phyloP scores from a whole-genome alignment of 2,329 filamentous ascomycete species.

The Fulvia fulva region DNA sequence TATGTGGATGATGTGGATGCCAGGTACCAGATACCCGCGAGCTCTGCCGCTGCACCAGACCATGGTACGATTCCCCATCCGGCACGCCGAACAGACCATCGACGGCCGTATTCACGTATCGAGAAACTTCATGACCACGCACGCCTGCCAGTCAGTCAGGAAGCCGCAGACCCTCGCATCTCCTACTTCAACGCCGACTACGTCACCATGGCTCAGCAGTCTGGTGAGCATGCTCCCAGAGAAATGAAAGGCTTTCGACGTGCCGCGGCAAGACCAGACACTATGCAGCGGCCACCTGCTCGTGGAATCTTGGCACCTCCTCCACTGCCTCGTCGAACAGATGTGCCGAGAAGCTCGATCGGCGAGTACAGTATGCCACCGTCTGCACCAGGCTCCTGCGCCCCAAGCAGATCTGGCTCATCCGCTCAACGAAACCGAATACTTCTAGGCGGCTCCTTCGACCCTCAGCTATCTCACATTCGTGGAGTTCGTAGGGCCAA shows the following conservation, averaged over 20 bases:
- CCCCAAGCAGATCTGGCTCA: too few species aligned
- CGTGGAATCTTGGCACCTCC: background rate
- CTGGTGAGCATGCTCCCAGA: background rate
- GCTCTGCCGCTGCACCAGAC: background rate
- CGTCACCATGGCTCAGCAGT: slow-evolving; percentile 1
- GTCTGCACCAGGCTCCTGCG: background rate
- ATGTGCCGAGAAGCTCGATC: background rate
- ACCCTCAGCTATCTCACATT: too few species aligned
- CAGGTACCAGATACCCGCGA: background rate
- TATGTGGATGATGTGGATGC: background rate
- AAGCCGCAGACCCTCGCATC: background rate
- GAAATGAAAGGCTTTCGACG: background rate
- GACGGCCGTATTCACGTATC: background rate
- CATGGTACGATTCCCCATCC: background rate
- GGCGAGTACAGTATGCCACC: background rate
- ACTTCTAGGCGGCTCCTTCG: too few species aligned
- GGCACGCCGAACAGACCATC: background rate
- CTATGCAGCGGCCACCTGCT: background rate
- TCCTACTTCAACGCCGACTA: slow-evolving; percentile 5
- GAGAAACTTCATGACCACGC: background rate
- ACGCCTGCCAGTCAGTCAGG: background rate
- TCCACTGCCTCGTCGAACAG: background rate
- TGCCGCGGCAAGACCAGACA: too few species aligned
- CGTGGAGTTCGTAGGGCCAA: background rate
- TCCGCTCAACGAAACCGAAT: too few species aligned